Evolutionary conservation across 208 protist genomes (phyloP).

Genomic region (Lotmaria passim): DNA sequence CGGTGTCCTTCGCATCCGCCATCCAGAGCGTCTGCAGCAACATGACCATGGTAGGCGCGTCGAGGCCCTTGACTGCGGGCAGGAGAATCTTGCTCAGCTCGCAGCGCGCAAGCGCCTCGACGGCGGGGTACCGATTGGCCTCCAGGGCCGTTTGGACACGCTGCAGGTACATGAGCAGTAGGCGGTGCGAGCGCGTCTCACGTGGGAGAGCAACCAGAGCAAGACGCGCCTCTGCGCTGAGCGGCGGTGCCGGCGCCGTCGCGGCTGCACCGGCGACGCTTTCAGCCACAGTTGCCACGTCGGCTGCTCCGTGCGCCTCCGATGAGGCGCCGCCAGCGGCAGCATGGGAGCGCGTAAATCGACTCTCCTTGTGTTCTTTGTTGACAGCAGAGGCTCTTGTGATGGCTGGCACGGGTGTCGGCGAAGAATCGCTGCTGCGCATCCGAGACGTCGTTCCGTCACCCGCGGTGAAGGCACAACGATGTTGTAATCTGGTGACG

Average conservation of each 20-base stretch:
- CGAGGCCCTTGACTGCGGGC: conserved; percentile 42
- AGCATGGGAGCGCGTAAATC: not conserved
- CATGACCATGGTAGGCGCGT: conserved; percentile 43
- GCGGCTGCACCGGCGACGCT: not conserved
- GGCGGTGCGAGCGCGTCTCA: not conserved
- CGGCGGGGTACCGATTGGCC: not conserved
- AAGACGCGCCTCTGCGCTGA: not conserved
- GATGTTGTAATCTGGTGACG: too few relatives aligned
- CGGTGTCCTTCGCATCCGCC: conserved; percentile 26
- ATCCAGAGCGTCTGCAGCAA: conserved; percentile 47
- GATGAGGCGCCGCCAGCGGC: too few relatives aligned
- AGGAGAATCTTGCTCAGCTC: conserved; percentile 30
- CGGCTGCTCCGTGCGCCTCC: too few relatives aligned
- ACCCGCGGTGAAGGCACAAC: too few relatives aligned
- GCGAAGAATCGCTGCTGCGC: too few relatives aligned
- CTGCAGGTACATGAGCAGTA: conserved; percentile 16
- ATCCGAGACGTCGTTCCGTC: too few relatives aligned
- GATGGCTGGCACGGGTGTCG: too few relatives aligned
- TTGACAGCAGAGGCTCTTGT: too few relatives aligned
- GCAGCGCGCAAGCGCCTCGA: not conserved
- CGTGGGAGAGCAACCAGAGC: not conserved
- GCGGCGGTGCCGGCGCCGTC: not conserved
- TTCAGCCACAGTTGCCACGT: not conserved
- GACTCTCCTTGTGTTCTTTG: conserved; percentile 2
- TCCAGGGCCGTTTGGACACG: conserved; percentile 20